These are phyloP conservation scores for Pouteria campechiana DNA, from an alignment of 179 eudicot genomes.

Conservation along the genomic window DNA sequence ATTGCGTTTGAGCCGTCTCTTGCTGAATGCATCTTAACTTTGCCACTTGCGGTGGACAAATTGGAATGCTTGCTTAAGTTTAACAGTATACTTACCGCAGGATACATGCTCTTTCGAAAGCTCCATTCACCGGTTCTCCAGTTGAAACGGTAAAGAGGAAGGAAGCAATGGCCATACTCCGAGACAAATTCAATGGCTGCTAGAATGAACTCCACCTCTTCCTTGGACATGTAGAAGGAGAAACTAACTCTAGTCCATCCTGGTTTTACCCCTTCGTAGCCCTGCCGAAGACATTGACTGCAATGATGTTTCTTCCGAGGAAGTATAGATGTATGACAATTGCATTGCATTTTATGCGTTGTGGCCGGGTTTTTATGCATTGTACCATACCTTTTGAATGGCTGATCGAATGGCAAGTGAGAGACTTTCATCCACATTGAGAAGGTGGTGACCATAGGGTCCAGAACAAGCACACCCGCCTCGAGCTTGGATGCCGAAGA, in stretches of 20 bases:
- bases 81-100: neutral
- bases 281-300: too few relatives aligned
- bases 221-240: slow-evolving; percentile 65
- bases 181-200: slow-evolving; percentile 50
- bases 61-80: neutral
- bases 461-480: slow-evolving; percentile 98
- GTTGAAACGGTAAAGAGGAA: slow-evolving; percentile 42
- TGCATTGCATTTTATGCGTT: too few relatives aligned
- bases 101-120: slow-evolving; percentile 15
- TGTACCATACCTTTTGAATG: slow-evolving; percentile 38
- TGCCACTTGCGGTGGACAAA: neutral
- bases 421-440: slow-evolving; percentile 33
- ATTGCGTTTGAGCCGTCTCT: slow-evolving; percentile 9
- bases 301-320: too few relatives aligned
- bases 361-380: too few relatives aligned
- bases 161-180: slow-evolving; percentile 49
- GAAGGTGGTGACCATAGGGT: slow-evolving; percentile 70
- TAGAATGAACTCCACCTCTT: slow-evolving; percentile 44
- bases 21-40: slow-evolving; percentile 5
- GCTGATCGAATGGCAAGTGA: slow-evolving; percentile 51
- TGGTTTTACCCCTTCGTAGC: slow-evolving; percentile 46
- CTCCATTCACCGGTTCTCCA: slow-evolving; percentile 71
- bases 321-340: too few relatives aligned
- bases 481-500: slow-evolving; percentile 81
- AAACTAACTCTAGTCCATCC: slow-evolving; percentile 71